Conservation (phyloP, 208 protist genomes). For the Tritrichomonas musculus region DNA sequence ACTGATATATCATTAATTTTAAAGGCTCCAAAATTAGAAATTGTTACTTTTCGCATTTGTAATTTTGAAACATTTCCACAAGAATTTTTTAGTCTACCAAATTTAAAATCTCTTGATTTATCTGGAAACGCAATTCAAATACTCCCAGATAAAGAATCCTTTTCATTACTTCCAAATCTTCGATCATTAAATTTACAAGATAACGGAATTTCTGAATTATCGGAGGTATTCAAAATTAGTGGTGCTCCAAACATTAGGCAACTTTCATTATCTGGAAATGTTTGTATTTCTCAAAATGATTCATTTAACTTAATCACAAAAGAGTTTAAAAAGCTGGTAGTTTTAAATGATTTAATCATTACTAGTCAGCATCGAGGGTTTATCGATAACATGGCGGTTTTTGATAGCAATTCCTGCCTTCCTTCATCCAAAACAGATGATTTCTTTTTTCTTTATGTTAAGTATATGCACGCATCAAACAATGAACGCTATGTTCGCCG, state of each 20-base stretch:
- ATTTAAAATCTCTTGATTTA: neutral
- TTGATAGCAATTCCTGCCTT: neutral
- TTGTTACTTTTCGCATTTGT: neutral
- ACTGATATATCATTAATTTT: neutral
- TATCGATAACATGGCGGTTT: neutral
- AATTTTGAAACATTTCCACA: neutral
- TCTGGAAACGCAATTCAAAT: neutral
- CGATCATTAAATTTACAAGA: neutral
- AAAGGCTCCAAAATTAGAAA: neutral
- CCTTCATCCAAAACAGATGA: neutral
- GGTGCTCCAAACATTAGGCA: neutral
- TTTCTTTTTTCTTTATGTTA: neutral
- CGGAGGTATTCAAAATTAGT: neutral
- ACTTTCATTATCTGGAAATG: neutral
- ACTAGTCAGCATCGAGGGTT: neutral
- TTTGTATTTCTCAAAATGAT: neutral
- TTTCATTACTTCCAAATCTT: neutral
- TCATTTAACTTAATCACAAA: neutral
- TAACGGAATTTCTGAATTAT: neutral
- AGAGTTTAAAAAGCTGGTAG: neutral
- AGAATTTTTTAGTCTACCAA: neutral
- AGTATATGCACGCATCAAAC: neutral
- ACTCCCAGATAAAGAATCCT: neutral
- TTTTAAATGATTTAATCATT: constrained; percentile 15
- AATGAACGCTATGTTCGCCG: neutral